Percentiles rank a stretch among this genome's conserved stretches.
Conservation (phyloP, 768 basidiomycete genomes). For the Leccinellum rugosiceps region DNA sequence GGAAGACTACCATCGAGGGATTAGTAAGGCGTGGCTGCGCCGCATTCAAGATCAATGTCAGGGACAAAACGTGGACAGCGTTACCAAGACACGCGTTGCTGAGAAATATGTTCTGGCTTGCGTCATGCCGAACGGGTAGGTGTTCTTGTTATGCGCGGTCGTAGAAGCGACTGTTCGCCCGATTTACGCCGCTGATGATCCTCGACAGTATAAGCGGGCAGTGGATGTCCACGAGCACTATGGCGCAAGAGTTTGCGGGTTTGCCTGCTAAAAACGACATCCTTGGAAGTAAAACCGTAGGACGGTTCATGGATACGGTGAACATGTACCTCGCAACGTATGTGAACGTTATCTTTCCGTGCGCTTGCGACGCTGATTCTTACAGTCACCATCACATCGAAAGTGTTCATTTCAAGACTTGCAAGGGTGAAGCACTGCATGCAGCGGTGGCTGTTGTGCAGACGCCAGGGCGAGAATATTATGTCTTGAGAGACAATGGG, state of each 20-base stretch:
- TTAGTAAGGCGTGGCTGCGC: constrained; percentile 64
- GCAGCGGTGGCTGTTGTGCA: constrained; percentile 65
- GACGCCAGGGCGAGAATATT: constrained; percentile 66
- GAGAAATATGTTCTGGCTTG: constrained; percentile 65
- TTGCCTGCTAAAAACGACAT: constrained; percentile 22
- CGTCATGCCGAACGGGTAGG: constrained; percentile 68
- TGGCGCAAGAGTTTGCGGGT: constrained; percentile 70
- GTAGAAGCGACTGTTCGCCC: background rate
- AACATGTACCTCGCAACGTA: constrained; percentile 68
- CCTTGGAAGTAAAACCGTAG: constrained; percentile 14
- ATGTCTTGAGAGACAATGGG: constrained; percentile 69
- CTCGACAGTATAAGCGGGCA: constrained; percentile 61
- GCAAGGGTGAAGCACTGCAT: constrained; percentile 47
- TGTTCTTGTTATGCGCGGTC: background rate
- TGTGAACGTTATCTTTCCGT: constrained; percentile 17
- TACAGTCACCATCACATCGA: constrained; percentile 73
- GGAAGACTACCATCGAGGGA: constrained; percentile 67
- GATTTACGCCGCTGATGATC: no score
- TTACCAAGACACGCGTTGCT: constrained; percentile 47
- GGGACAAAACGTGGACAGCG: constrained; percentile 39
- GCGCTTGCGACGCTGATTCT: background rate
- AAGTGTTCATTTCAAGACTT: constrained; percentile 61
- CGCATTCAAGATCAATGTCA: constrained; percentile 32
- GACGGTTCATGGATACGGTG: constrained; percentile 39
- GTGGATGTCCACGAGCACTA: constrained; percentile 65